Base-by-base conservation (phyloP, 257 asterid genomes). In the Ballota nigra region DNA sequence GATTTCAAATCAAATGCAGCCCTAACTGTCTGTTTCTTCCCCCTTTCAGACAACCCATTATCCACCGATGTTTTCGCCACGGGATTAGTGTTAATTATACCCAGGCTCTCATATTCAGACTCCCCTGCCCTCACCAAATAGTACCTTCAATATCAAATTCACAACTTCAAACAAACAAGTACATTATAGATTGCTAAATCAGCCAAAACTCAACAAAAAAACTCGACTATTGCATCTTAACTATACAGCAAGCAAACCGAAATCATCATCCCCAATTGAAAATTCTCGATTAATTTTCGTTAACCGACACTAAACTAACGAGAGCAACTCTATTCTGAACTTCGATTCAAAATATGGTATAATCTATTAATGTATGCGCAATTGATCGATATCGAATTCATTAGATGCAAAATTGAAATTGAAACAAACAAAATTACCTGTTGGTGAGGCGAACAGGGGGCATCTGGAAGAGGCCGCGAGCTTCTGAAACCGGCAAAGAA, bases 391-490 rank as follows among this genome's bases (percentile, higher is more conserved):
- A 56, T 56, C 16, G 6, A 56, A 20, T 11, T 22, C 29, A 56
- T 12, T 18, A 10, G 16, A 56, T 15, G 55, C 5, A 47, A 47
- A 45, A 15, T 45, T 45, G 53, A 56, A 22, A 3, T 19, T 6
- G 33, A 3, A 6, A 36, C 4, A 28, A 16, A 6, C 12, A 7
- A 3, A 15, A 38, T 34, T 73, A 90, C 98, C 92, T 81, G 80
- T 92, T 92, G 75, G 71, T 51, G 75, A 92, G 97, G 71, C 96
- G 95, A 82, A 80, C 69, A 1, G 97, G 98, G 26, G 97, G 97
- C 98, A 90, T 90, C 82, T 88, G 98, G 74, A 93, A 90, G 77
- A 93, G 92, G 58, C 97, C 98, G n/a, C 97, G 95, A 9, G 97
- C 98, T 24, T 86, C 73, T 5, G 97, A 78, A n/a, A 63, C 75